Evolutionary conservation across 805 yeast genomes (phyloP).

Genomic region (Pichia thaimueangensis): DNA sequence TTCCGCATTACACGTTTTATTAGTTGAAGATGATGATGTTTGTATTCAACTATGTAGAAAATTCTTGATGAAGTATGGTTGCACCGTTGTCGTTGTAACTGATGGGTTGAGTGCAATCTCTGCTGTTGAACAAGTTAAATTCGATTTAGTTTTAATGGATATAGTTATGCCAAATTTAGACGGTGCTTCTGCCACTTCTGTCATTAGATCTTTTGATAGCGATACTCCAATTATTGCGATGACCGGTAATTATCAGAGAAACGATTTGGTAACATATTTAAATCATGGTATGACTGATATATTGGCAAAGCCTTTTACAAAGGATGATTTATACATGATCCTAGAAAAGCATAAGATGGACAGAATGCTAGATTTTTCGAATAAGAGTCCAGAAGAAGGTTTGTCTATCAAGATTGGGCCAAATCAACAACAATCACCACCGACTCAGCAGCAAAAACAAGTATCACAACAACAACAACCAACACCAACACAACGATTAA

Average conservation of each 20-base stretch:
- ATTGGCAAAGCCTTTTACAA: constrained; percentile 89
- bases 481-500: not conserved
- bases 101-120: constrained; percentile 89
- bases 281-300: constrained; percentile 91
- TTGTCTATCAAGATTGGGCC: not conserved
- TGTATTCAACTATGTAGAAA: constrained; percentile 79
- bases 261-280: constrained; percentile 71
- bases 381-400: constrained; percentile 11
- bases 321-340: constrained; percentile 73
- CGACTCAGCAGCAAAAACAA: not conserved
- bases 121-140: constrained; percentile 61
- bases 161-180: constrained; percentile 85
- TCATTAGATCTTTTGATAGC: constrained; percentile 77
- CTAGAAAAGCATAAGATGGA: constrained; percentile 65
- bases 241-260: constrained; percentile 85
- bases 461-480: not conserved
- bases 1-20: constrained; percentile 53
- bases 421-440: not conserved
- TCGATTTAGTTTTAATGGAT: constrained; percentile 78
- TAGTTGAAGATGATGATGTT: constrained; percentile 77
- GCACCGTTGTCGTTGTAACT: constrained; percentile 85
- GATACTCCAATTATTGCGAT: constrained; percentile 88
- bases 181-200: constrained; percentile 86
- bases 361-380: constrained; percentile 17
- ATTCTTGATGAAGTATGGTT: constrained; percentile 80